Base-by-base conservation (phyloP, 1,139 yeast genomes). In the Geotrichum klebahnii region DNA sequence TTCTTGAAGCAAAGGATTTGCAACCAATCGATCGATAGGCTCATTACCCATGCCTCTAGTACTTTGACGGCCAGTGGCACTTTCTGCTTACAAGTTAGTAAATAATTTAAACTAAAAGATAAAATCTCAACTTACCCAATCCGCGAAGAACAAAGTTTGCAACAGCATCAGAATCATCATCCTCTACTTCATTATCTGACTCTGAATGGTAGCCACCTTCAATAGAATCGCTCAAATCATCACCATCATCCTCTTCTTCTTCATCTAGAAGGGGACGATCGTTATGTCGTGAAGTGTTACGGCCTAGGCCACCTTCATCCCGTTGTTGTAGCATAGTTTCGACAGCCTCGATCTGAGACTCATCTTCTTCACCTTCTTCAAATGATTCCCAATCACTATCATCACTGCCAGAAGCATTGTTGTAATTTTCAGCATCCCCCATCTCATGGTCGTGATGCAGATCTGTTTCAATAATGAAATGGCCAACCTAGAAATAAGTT, bases 371-470 rank as follows among this genome's bases (percentile, higher is more conserved):
- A 20, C 59, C 67, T 28, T 62, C 67, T 23, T 59, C 66, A 46
- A 54, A 57, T 1, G 61, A 58, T 38, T 60, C 67, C 59, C 61
- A 61, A 23, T 56, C 65, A 40, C 57, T 54, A 9, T 60, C 60
- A 41, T 54, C 64, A 12, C 69, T 74, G 16, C 64, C 71, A 2
- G 64, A 73, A 16, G 65, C 68, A 6, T 67, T 68, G 36, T 64
- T 71, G 14, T 31, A 23, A 6, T 46, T 47, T 8, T 40, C 49
- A 4, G 48, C 49, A 23, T 48, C 52, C 14, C 32, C 44, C 50
- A 46, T 46, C 10, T 46, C 51, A 19, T 41, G 43, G 23, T 46
- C 48, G 28, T 47, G 50, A 34, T 37, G 37, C 2, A 41, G 19
- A 5, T 37, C 48, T 12, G 42, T 32, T 6, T 46, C 48, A 16